Evolutionary conservation across 495 filamentous ascomycete genomes (phyloP).

Genomic region (Stereocaulon alpinum): DNA sequence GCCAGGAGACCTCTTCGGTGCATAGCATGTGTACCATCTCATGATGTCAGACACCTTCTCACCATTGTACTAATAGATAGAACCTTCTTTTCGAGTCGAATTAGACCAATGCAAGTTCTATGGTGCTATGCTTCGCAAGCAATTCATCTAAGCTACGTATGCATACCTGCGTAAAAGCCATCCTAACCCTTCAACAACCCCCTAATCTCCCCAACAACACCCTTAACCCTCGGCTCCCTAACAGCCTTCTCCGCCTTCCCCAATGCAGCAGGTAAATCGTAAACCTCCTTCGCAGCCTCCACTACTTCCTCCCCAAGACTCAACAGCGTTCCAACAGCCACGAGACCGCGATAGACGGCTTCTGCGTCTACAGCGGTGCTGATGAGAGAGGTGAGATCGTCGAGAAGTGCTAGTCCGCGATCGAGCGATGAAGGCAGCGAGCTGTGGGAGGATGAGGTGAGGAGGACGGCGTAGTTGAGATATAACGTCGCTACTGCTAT

Average conservation of each 20-base stretch:
- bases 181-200: slow-evolving; percentile 21
- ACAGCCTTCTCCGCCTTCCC: slow-evolving; percentile 27
- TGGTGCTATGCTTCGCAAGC: not conserved
- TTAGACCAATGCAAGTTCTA: not conserved
- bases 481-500: slow-evolving; percentile 73
- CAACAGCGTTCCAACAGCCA: slow-evolving; percentile 71
- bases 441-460: slow-evolving; percentile 30
- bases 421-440: slow-evolving; percentile 39
- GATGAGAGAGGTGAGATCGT: slow-evolving; percentile 53
- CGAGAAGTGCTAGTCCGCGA: slow-evolving; percentile 48
- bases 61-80: no score
- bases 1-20: no score
- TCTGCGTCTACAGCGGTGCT: slow-evolving; percentile 62
- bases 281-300: slow-evolving; percentile 41
- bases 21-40: no score
- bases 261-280: slow-evolving; percentile 33
- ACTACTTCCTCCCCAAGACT: slow-evolving; percentile 38
- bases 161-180: no score
- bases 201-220: slow-evolving; percentile 38
- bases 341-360: slow-evolving; percentile 70
- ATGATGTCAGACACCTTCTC: no score
- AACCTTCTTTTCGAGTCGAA: no score
- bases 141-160: no score
- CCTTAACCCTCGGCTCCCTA: slow-evolving; percentile 41
- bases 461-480: slow-evolving; percentile 72